A percentile compares a stretch with the other conserved stretches of the same genome.
These are phyloP conservation scores for Hericium alpestre DNA, from an alignment of 768 basidiomycete genomes.

Conservation along the genomic window DNA sequence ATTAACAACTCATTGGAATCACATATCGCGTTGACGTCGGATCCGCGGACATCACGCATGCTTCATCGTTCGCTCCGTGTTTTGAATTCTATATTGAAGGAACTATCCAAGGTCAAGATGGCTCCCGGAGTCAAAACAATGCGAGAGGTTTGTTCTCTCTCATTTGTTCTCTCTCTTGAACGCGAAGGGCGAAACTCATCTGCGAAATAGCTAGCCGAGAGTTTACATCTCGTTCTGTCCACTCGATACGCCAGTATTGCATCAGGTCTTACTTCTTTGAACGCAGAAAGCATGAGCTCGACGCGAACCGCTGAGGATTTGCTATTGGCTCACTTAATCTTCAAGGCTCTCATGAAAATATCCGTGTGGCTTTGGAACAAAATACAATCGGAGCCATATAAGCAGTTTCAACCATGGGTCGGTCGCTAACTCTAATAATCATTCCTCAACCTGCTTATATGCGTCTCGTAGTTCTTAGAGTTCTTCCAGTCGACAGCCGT, in stretches of 20 bases:
- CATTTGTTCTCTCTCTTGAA: constrained; percentile 19
- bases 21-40: constrained; percentile 30
- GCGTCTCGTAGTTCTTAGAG: constrained; percentile 37
- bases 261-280: constrained; percentile 21
- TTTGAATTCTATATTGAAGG: constrained; percentile 58
- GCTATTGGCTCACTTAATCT: constrained; percentile 53
- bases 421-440: constrained; percentile 11
- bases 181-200: background rate
- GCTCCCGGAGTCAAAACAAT: constrained; percentile 55
- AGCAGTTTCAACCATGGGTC: constrained; percentile 45
- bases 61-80: constrained; percentile 55
- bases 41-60: constrained; percentile 34
- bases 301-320: constrained; percentile 36
- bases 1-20: constrained; percentile 45
- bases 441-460: constrained; percentile 1
- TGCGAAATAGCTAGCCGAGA: constrained; percentile 13
- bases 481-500: constrained; percentile 50
- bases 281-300: constrained; percentile 24
- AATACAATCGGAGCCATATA: constrained; percentile 20
- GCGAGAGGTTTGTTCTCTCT: constrained; percentile 35
- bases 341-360: constrained; percentile 67
- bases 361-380: constrained; percentile 59
- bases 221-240: constrained; percentile 44
- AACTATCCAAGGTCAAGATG: constrained; percentile 63
- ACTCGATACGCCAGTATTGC: constrained; percentile 52